A percentile compares a stretch with the other conserved stretches of the same genome.
Conservation (phyloP, 768 basidiomycete genomes). For the Hericium coralloides region DNA sequence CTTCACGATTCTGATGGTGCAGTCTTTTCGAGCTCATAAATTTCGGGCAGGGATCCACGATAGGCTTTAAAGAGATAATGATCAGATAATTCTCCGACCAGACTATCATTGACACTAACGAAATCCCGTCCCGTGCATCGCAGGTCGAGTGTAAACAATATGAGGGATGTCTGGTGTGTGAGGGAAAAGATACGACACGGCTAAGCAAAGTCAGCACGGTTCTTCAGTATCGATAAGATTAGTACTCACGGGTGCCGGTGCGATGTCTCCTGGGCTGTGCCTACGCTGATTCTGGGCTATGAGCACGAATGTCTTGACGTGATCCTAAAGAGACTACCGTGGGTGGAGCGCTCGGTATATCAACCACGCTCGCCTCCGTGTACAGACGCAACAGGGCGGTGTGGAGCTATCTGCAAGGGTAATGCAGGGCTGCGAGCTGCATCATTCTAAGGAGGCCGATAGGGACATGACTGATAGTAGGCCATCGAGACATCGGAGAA, state of each 20-base stretch:
- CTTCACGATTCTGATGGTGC: not conserved
- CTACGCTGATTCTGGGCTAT: not conserved
- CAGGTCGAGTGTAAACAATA: not conserved
- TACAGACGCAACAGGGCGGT: not conserved
- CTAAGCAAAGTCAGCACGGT: not conserved
- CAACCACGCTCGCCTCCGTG: not conserved
- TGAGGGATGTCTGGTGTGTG: not conserved
- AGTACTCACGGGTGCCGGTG: not conserved
- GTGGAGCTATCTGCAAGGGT: not conserved
- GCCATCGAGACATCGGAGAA: not conserved
- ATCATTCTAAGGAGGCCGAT: not conserved
- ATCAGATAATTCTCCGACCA: too few species aligned
- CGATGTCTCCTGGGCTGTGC: not conserved
- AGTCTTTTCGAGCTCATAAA: not conserved
- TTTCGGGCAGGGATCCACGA: not conserved
- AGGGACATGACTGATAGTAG: not conserved
- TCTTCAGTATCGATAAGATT: not conserved
- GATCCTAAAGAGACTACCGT: not conserved
- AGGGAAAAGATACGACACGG: not conserved
- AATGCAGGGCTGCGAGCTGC: not conserved
- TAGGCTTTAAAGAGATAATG: not conserved
- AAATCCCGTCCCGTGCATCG: not conserved
- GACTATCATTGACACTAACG: too few species aligned
- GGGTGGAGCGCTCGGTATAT: not conserved
- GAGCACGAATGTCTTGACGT: not conserved